Evolutionary conservation across 2,329 filamentous ascomycete species (phyloP), one percentile per base, ranked within the genome.

Genomic region (Thermomyces lanuginosus): DNA sequence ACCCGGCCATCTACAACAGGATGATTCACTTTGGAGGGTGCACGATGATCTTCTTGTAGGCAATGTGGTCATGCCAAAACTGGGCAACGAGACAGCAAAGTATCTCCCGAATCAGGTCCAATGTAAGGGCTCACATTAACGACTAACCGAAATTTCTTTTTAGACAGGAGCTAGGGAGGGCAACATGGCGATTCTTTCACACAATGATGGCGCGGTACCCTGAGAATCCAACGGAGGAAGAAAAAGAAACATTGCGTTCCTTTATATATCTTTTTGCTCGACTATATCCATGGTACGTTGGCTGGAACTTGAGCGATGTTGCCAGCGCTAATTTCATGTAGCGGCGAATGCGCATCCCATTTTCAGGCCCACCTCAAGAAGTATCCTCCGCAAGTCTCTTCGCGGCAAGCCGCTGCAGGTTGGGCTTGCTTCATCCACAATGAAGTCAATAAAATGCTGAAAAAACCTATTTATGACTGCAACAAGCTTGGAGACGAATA

Each of bases 401-500:
- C 67, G 12, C 59, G 71, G 21, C 64, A 62, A 28, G 61, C 64
- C 2, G 71, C 71, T n/a, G 68, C 71, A 3, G 69, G 62, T 15
- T 76, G 71, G 71, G 71, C 64, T 6, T 76, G 71, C 44, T 69
- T 70, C 42, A 65, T 75, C 21, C 71, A 76, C 42, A 76, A 76
- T 36, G 60, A 72, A 41, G 70, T 76, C 34, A 76, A 76, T 42
- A 60, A 65, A 42, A 64, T 67, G 41, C 51, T 76, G 33, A 48
- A 61, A 16, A 76, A 76, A 45, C 58, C 63, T 4, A 46, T 66
- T 12, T 76, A 74, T 41, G 68, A 75, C 45, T 76, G 71, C 47
- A 61, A 60, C 21, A 66, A 73, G 19, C 69, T 76, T 31, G 71
- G 69, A 2, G 69, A 72, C 31, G 72, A 72, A 36, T 76, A 76